Evolutionary conservation across 306 rosid genomes (phyloP).

Genomic region (Rosa multiflora): DNA sequence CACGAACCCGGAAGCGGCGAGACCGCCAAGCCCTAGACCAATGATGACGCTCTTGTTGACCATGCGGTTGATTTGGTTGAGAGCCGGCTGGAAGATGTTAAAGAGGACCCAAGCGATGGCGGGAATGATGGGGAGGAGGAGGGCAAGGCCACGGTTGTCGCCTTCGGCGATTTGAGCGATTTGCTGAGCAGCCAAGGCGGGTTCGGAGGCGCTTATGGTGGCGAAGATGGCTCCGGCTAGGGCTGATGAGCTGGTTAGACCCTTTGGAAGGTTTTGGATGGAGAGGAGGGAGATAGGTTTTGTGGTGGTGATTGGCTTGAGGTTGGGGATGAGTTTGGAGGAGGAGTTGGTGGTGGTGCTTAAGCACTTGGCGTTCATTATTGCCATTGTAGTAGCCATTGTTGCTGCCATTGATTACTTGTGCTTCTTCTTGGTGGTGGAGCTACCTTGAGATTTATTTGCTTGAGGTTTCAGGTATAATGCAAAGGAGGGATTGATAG

Average conservation of each 20-base stretch:
- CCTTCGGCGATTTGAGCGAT: constrained; percentile 73
- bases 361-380: constrained; percentile 65
- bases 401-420: constrained; percentile 72
- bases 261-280: constrained; percentile 61
- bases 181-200: constrained; percentile 80
- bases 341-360: constrained; percentile 16
- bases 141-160: constrained; percentile 76
- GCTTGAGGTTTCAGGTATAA: constrained; percentile 1
- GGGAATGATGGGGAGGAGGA: constrained; percentile 67
- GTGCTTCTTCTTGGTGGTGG: background rate
- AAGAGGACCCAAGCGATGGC: constrained; percentile 92
- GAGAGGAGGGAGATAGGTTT: constrained; percentile 50
- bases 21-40: constrained; percentile 67
- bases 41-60: constrained; percentile 55
- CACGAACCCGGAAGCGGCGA: constrained; percentile 48
- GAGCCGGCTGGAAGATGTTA: constrained; percentile 87
- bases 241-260: constrained; percentile 41
- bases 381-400: constrained; percentile 75
- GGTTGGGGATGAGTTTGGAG: constrained; percentile 35
- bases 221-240: constrained; percentile 80
- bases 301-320: constrained; percentile 30
- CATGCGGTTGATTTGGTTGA: constrained; percentile 84
- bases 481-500: constrained; percentile 10
- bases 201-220: constrained; percentile 47
- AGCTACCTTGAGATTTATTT: background rate